phyloP scores from a whole-genome alignment of 495 filamentous ascomycete genomes.

The Hypoxylon fragiforme region DNA sequence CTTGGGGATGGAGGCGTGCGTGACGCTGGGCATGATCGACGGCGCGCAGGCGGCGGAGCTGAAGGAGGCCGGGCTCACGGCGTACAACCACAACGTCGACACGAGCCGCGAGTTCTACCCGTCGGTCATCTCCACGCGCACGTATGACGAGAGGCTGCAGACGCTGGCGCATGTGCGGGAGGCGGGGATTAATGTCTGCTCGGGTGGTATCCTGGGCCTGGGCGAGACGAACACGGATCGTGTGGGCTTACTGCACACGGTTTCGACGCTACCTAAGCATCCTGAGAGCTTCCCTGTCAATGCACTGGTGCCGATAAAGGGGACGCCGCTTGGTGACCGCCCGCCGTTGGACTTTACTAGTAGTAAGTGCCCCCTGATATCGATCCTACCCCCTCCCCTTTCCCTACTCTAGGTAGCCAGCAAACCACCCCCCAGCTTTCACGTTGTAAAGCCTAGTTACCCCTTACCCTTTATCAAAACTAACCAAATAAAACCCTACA shows the following conservation, averaged over 20 bases:
- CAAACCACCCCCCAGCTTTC: background rate
- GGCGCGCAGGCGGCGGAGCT: conserved; percentile 73
- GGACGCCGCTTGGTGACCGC: conserved; percentile 75
- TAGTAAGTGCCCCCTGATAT: conserved; percentile 34
- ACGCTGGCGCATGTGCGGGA: conserved; percentile 76
- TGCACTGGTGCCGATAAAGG: conserved; percentile 81
- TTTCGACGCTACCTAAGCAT: conserved; percentile 72
- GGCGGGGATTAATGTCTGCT: conserved; percentile 84
- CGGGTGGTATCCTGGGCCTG: conserved; percentile 78
- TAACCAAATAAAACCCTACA: background rate
- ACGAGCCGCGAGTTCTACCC: conserved; percentile 86
- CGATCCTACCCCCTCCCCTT: conserved; percentile 2
- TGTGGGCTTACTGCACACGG: conserved; percentile 76
- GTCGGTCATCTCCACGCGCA: conserved; percentile 74
- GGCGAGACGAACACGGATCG: conserved; percentile 77
- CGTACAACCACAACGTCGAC: conserved; percentile 90
- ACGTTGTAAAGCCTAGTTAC: background rate
- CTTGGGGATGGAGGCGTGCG: conserved; percentile 84
- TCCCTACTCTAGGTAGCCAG: background rate
- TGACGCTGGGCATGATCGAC: conserved; percentile 89
- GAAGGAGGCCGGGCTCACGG: conserved; percentile 79
- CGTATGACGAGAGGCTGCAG: conserved; percentile 78
- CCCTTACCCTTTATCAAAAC: background rate
- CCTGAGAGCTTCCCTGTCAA: conserved; percentile 87
- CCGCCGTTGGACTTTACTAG: conserved; percentile 69